A percentile compares a stretch with the other conserved stretches of the same genome.
These are phyloP conservation scores for Samsoniella hepiali DNA, from an alignment of 2,329 filamentous ascomycete genomes.

Conservation along the genomic window DNA sequence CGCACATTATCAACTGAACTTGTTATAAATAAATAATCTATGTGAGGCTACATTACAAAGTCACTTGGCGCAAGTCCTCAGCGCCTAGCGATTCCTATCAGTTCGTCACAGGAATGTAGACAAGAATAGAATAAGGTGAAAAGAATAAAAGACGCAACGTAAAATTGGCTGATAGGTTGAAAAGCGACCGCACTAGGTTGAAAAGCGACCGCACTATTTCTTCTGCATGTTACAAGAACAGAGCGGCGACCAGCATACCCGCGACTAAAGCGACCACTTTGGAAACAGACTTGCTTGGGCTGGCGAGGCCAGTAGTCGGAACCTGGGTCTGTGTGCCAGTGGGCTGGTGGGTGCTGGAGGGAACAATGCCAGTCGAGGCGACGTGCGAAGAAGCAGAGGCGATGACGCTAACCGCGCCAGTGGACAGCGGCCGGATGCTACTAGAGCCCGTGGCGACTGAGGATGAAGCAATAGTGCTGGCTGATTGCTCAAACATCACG, in stretches of 20 bases:
- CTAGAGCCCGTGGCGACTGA: background rate
- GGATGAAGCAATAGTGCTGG: background rate
- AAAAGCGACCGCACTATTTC: background rate
- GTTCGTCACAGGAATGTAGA: slow-evolving; percentile 1
- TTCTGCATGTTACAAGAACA: slow-evolving; percentile 1
- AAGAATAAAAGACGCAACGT: slow-evolving; percentile 36
- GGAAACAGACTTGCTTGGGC: slow-evolving; percentile 1
- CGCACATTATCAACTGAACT: background rate
- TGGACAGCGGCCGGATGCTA: background rate
- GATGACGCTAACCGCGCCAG: background rate
- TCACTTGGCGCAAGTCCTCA: background rate
- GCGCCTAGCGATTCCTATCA: background rate
- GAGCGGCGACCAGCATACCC: background rate
- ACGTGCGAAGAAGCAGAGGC: background rate
- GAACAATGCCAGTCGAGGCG: background rate
- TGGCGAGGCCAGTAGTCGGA: background rate
- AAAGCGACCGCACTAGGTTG: background rate
- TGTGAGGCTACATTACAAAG: background rate
- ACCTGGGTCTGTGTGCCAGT: background rate
- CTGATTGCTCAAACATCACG: background rate
- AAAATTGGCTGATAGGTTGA: slow-evolving; percentile 31
- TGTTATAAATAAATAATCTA: background rate
- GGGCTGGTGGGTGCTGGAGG: background rate
- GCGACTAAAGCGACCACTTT: background rate
- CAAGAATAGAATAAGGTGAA: background rate